Conservation (phyloP, 2,329 filamentous ascomycete genomes). For the Huntiella bhutanensis region DNA sequence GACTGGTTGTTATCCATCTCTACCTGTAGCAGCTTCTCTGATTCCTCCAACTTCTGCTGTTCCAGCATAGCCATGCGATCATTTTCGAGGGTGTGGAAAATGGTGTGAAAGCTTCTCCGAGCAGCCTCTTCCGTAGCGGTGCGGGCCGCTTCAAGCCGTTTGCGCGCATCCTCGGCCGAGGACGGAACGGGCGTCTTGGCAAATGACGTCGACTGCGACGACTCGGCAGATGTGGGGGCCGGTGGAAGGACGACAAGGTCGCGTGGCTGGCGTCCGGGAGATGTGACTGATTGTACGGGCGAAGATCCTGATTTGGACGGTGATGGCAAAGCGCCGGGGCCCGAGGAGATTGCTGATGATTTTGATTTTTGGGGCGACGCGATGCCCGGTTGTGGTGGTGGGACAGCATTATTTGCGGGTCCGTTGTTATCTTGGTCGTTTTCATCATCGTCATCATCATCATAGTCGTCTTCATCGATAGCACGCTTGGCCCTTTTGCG, state of each 20-base stretch:
- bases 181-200: slow-evolving; percentile 32
- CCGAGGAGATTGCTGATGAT: slow-evolving; percentile 24
- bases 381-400: slow-evolving; percentile 17
- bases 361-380: slow-evolving; percentile 31
- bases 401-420: slow-evolving; percentile 18
- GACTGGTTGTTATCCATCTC: slow-evolving; percentile 61
- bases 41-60: slow-evolving; percentile 90
- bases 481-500: slow-evolving; percentile 57
- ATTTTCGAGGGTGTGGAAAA: slow-evolving; percentile 90
- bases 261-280: slow-evolving; percentile 23
- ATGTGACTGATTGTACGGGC: slow-evolving; percentile 42
- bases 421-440: slow-evolving; percentile 41
- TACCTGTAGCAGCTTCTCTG: slow-evolving; percentile 86
- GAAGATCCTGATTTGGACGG: slow-evolving; percentile 53
- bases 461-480: slow-evolving; percentile 74
- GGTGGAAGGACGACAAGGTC: slow-evolving; percentile 9
- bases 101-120: slow-evolving; percentile 74
- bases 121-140: slow-evolving; percentile 79
- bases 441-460: slow-evolving; percentile 65
- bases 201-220: slow-evolving; percentile 17
- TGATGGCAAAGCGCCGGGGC: slow-evolving; percentile 42
- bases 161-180: slow-evolving; percentile 71
- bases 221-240: slow-evolving; percentile 24
- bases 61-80: slow-evolving; percentile 94
- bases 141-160: slow-evolving; percentile 81